Evolutionary conservation across 257 asterid genomes (phyloP).

Genomic region (Solanum gandarillasii): DNA sequence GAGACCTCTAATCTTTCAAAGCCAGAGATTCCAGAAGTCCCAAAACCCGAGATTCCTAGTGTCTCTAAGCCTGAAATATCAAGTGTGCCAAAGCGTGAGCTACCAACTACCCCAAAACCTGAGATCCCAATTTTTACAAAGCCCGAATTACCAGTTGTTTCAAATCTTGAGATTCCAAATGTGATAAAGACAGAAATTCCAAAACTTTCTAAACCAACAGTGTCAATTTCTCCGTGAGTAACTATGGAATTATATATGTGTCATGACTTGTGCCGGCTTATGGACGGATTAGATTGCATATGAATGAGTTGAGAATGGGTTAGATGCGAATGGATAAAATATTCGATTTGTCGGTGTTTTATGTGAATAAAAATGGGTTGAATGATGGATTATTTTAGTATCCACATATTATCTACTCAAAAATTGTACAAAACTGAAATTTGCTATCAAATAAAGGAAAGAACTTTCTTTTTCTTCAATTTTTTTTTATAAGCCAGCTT

Average conservation of each 20-base stretch:
- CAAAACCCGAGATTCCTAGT: not conserved
- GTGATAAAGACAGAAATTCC: not conserved
- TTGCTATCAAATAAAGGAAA: not conserved
- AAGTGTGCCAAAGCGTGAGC: not conserved
- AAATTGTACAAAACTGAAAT: not conserved
- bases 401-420: not conserved
- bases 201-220: not conserved
- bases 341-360: not conserved
- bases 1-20: not conserved
- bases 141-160: slow-evolving; percentile 3
- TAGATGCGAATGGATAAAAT: not conserved
- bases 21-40: not conserved
- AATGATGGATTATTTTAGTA: not conserved
- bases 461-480: not conserved
- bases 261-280: not conserved
- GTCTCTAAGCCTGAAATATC: not conserved
- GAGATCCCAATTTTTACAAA: slow-evolving; percentile 13
- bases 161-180: not conserved
- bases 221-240: not conserved
- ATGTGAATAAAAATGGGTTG: not conserved
- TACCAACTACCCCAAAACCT: not conserved
- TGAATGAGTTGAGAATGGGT: not conserved
- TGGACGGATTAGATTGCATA: not conserved
- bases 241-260: not conserved
- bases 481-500: not conserved